Evolutionary conservation across 2,329 filamentous ascomycete species (phyloP).

Genomic region (Monosporascus sp.): DNA sequence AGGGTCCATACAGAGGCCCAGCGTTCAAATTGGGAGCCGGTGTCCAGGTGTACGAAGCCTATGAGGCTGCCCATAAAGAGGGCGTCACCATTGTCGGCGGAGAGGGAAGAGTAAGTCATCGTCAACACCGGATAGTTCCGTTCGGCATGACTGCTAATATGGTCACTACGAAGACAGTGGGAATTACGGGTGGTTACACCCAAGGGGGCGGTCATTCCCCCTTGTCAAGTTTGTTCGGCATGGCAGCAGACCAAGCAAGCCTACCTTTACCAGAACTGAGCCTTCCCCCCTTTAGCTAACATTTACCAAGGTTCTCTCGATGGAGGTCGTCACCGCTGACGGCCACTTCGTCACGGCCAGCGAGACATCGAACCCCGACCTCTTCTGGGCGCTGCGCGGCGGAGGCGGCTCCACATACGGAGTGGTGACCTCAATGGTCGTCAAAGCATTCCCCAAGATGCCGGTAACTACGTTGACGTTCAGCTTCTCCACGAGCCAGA

Average conservation of each 20-base stretch:
- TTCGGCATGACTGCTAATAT: background rate
- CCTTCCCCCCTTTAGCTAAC: background rate
- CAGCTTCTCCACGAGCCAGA: conserved; percentile 12
- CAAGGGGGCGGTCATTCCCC: conserved; percentile 51
- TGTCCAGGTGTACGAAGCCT: conserved; percentile 21
- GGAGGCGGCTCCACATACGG: conserved; percentile 41
- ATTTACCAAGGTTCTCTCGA: conserved; percentile 32
- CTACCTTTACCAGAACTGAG: background rate
- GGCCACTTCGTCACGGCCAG: conserved; percentile 39
- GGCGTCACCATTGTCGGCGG: conserved; percentile 20
- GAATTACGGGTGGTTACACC: conserved; percentile 41
- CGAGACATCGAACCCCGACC: conserved; percentile 36
- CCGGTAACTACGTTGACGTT: conserved; percentile 25
- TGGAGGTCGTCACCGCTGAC: conserved; percentile 44
- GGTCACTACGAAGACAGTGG: conserved; percentile 34
- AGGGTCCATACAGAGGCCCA: conserved; percentile 19
- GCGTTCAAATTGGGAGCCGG: conserved; percentile 24
- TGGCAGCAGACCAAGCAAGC: conserved; percentile 41
- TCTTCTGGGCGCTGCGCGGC: conserved; percentile 47
- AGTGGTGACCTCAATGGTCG: conserved; percentile 36
- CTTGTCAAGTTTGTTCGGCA: conserved; percentile 42
- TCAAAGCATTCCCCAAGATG: conserved; percentile 29
- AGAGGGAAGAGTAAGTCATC: conserved; percentile 15
- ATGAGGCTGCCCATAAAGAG: conserved; percentile 15
- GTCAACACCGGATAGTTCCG: background rate